Base-by-base conservation (phyloP, 2,329 filamentous ascomycete genomes). In the Myriosclerotinia curreyana region DNA sequence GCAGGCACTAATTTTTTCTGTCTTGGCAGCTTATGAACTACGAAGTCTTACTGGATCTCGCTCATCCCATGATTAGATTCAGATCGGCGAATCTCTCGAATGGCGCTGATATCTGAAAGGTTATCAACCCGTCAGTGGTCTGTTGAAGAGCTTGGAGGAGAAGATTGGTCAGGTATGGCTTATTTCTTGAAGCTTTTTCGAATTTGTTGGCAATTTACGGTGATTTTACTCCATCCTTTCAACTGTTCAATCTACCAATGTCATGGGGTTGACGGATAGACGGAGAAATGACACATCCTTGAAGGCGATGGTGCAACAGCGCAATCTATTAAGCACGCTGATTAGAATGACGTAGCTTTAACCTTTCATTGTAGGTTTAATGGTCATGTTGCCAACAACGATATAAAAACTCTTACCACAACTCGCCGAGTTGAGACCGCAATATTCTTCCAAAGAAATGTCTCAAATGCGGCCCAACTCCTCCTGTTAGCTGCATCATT, bases 291-390 rank as follows among this genome's bases (percentile, higher is more conserved):
- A 28, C 54, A 46, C 12, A 36, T 22, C 20, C 31, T 52, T 42
- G 7, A 22, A 46, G 28, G 28, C n/a, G 6, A 48, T 36, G 20
- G 20, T 14, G 9, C 48, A 44, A 22, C 22, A 20, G 20, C 20
- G 9, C 48, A 44, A 22, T 31, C 25, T 25, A 34, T 12, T 14
- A 44, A 44, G 11, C 20, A 25, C 5, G 15, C 31, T 60, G 31
- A 48, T 17, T 60, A 17, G 20, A 50, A n/a, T 25, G 28, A 5
- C 0, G 20, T 48, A 1, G 20, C 15, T 50, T 20, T 8, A 80
- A 78, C 75, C 79, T 52, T 79, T 80, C 64, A 76, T 77, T 48
- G 76, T 79, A 65, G 78, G 28, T 80, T 80, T 49, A 70, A 79
- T 65, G 77, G 76, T 50, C 70, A 75, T 50, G 72, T 72, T 8